Evolutionary conservation across 305 asterid species (phyloP).

Genomic region (Plantago rigida): DNA sequence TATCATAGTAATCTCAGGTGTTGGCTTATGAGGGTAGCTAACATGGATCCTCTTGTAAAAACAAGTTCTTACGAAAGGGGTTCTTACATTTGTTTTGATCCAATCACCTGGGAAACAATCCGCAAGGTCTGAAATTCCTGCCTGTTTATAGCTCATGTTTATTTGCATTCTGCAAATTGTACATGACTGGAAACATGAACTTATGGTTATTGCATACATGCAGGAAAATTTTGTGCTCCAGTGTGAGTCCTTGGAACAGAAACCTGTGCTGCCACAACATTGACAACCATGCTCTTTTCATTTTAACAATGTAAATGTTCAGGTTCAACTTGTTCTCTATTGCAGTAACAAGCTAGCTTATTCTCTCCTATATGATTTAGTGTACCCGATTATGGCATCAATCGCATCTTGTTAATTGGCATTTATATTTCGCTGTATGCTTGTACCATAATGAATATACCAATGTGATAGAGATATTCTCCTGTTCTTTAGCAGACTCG

Average conservation of each 20-base stretch:
- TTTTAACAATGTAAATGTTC: constrained; percentile 34
- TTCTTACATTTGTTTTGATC: constrained; percentile 83
- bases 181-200: background rate
- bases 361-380: constrained; percentile 22
- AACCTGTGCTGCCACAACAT: constrained; percentile 71
- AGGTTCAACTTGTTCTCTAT: constrained; percentile 36
- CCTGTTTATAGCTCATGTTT: background rate
- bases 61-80: constrained; percentile 74
- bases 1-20: constrained; percentile 69
- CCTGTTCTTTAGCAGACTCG: constrained; percentile 3
- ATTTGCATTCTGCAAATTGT: background rate
- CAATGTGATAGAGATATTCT: constrained; percentile 16
- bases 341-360: constrained; percentile 32
- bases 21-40: constrained; percentile 68
- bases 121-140: constrained; percentile 58
- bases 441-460: constrained; percentile 26
- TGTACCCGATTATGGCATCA: constrained; percentile 38
- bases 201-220: constrained; percentile 25
- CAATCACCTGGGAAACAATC: constrained; percentile 95
- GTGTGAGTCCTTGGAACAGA: constrained; percentile 79
- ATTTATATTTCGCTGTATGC: constrained; percentile 28
- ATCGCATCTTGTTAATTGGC: constrained; percentile 29
- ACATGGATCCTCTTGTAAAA: constrained; percentile 83
- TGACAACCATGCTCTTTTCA: constrained; percentile 31
- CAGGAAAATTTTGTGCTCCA: constrained; percentile 92